Evolutionary conservation across 2,329 filamentous ascomycete genomes (phyloP), one percentile per base, ranked within the genome.

Genomic region (Pseudocercospora crystallina): DNA sequence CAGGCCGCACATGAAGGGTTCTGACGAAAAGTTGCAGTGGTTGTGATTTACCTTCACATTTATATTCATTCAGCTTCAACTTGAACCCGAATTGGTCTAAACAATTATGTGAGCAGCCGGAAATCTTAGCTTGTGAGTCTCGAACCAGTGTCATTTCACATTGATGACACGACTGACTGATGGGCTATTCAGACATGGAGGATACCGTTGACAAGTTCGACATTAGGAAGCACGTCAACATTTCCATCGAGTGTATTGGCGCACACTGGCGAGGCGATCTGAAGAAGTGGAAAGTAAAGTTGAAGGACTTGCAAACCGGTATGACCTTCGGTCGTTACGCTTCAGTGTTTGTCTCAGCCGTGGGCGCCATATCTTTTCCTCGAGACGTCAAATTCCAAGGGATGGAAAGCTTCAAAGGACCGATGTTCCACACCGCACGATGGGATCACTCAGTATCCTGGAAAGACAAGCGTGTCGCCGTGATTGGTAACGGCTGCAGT

Each of bases 231-330:
- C 77, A 78, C 58, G 79, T 80, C 72, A 74, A 64, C 2, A 77
- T 80, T 65, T 73, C 75, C 49, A 75, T 72, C 7, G 68, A 76
- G 53, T 71, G 79, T 5, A 60, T 71, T 0, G 72, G 72, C 3
- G 73, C 73, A n/a, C 71, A 73, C 36, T 80, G 77, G 78, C 65
- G 76, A 38, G 75, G 78, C 14, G 68, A 74, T 1, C 62, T 58
- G 2, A 76, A 76, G 2, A 67, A 76, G 51, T 80, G 78, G 78
- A 71, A 68, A 7, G 71, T 80, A 12, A 75, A 71, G 20, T 62
- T 79, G 30, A 53, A 35, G n/a, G n/a, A n/a, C n/a, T n/a, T n/a
- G 47, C 60, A 59, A 9, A n/a, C 35, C 13, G 65, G 53, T 55
- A 63, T 65, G 62, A 13, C 60, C 54, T 7, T 54, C 65, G 7